These are phyloP conservation scores for Meredithiella fracta DNA, from an alignment of 2,329 filamentous ascomycete species.

Conservation along the genomic window DNA sequence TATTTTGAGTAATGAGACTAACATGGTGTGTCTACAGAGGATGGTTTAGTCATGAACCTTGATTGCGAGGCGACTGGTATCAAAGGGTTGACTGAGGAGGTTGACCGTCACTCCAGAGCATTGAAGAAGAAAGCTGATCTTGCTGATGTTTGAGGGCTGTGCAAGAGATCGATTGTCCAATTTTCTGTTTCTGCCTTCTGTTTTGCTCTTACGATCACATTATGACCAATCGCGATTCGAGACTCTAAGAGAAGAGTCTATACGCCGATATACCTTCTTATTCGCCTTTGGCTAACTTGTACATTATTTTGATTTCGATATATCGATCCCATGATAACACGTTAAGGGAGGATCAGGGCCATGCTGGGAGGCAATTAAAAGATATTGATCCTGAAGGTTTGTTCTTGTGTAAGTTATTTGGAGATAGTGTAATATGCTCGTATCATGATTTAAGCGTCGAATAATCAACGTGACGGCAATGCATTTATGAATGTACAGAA, in stretches of 20 bases:
- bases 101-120: conserved; percentile 72
- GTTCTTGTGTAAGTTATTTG: not conserved
- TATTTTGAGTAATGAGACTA: not conserved
- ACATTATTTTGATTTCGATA: not conserved
- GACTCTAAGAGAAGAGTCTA: not conserved
- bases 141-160: conserved; percentile 24
- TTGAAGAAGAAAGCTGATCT: conserved; percentile 74
- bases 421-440: not conserved
- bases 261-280: not conserved
- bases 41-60: conserved; percentile 77
- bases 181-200: not conserved
- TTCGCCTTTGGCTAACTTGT: not conserved
- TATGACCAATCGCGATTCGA: not conserved
- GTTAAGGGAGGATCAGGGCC: not conserved
- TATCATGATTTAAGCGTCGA: too few species aligned
- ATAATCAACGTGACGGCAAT: too few species aligned
- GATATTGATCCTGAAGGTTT: not conserved
- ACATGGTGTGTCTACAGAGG: conserved; percentile 40
- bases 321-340: too few species aligned
- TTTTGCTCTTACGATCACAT: not conserved
- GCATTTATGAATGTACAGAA: too few species aligned
- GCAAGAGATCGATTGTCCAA: too few species aligned
- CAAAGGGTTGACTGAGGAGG: conserved; percentile 71
- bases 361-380: not conserved
- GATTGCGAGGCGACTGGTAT: conserved; percentile 70